A percentile compares a stretch with the other conserved stretches of the same genome.
Conservation (phyloP, 352 stramenopile genomes). For the Globisporangium radiosum region DNA sequence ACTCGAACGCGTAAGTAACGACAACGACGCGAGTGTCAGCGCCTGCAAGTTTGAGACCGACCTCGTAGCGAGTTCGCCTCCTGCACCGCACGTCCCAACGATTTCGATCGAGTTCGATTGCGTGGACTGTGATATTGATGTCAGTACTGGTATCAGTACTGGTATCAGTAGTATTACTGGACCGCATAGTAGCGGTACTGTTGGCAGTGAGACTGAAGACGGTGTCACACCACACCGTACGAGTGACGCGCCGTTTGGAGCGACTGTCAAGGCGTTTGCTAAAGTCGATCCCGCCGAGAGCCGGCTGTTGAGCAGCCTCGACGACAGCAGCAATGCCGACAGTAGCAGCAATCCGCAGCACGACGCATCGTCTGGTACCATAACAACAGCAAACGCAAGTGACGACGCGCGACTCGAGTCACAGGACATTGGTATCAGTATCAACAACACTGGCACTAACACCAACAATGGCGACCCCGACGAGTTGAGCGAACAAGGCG, state of each 20-base stretch:
- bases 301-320: slow-evolving; percentile 13
- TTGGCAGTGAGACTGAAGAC: neutral
- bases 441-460: neutral
- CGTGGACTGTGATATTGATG: neutral
- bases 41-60: slow-evolving; percentile 45
- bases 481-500: slow-evolving; percentile 9
- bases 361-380: neutral
- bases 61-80: slow-evolving; percentile 40
- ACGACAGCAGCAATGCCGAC: slow-evolving; percentile 2
- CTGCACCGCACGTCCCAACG: slow-evolving; percentile 37
- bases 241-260: no score
- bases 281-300: slow-evolving; percentile 36
- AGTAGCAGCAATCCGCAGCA: slow-evolving; percentile 2
- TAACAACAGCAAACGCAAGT: neutral
- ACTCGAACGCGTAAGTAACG: neutral
- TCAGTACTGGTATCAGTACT: neutral
- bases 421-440: neutral
- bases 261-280: slow-evolving; percentile 14
- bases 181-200: neutral
- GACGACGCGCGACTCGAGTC: slow-evolving; percentile 1
- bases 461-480: slow-evolving; percentile 1
- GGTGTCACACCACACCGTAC: neutral
- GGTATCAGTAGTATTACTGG: neutral
- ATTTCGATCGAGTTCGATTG: slow-evolving; percentile 28
- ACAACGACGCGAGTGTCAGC: slow-evolving; percentile 10